A percentile compares a stretch with the other conserved stretches of the same genome.
Evolutionary conservation across 169 alveolate genomes (phyloP).

Genomic region (Gregarina niphandrodes): DNA sequence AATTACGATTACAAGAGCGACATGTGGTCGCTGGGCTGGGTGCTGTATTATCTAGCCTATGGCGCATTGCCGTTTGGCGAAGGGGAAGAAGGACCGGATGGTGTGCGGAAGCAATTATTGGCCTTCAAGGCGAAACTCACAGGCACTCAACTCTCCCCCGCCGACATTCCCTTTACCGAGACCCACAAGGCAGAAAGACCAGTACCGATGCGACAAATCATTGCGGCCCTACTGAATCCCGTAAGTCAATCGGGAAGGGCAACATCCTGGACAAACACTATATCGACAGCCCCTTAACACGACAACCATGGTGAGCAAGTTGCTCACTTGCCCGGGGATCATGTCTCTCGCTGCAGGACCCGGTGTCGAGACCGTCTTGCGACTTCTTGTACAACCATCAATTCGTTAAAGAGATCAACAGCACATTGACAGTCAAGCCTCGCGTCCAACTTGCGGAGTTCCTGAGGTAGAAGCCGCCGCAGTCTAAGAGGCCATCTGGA

Average conservation of each 20-base stretch:
- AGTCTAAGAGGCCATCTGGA: too few species aligned
- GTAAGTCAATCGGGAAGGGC: background rate
- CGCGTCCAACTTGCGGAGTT: too few species aligned
- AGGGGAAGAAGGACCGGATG: conserved; percentile 18
- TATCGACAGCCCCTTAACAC: background rate
- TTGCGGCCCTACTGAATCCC: conserved; percentile 7
- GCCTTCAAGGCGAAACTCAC: too few species aligned
- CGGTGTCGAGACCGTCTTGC: too few species aligned
- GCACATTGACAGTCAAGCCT: too few species aligned
- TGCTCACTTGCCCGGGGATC: too few species aligned
- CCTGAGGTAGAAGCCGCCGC: too few species aligned
- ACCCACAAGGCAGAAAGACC: too few species aligned
- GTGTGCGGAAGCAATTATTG: conserved; percentile 17
- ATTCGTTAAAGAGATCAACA: too few species aligned
- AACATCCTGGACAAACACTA: background rate
- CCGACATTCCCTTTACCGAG: conserved; percentile 13
- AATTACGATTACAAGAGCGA: conserved; percentile 30
- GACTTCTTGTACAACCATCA: too few species aligned
- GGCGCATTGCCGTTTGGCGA: conserved; percentile 23
- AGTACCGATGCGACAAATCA: conserved; percentile 3
- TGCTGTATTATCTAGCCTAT: conserved; percentile 33
- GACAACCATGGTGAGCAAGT: conserved; percentile 4
- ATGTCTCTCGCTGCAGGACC: too few species aligned
- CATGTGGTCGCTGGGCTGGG: conserved; percentile 48
- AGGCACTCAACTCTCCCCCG: conserved; percentile 6